Evolutionary conservation across 257 asterid genomes (phyloP).

Genomic region (Misopates orontium): DNA sequence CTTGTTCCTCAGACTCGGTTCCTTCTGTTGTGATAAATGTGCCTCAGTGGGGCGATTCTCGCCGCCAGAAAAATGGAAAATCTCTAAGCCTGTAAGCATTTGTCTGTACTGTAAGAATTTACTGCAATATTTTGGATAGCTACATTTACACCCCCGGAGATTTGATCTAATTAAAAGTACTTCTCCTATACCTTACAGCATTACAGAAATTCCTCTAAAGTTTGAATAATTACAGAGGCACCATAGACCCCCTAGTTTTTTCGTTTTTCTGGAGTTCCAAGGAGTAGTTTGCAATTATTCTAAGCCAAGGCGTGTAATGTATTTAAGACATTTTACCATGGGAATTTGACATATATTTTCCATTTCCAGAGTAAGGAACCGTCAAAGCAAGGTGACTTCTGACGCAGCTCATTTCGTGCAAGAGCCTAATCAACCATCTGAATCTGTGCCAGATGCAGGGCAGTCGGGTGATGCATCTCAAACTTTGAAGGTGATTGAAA

Average conservation of each 20-base stretch:
- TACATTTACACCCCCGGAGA: not conserved
- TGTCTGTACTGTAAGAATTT: not conserved
- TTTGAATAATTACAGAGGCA: not conserved
- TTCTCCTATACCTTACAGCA: too few relatives aligned
- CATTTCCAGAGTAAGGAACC: constrained; percentile 54
- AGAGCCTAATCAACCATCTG: constrained; percentile 47
- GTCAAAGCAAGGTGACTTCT: constrained; percentile 44
- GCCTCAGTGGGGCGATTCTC: constrained; percentile 38
- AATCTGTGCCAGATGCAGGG: constrained; percentile 41
- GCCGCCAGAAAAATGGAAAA: constrained; percentile 46
- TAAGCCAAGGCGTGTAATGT: not conserved
- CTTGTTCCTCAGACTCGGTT: constrained; percentile 87
- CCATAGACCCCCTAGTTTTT: too few relatives aligned
- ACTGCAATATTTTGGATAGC: not conserved
- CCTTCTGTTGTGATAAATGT: constrained; percentile 54
- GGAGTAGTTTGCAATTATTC: too few relatives aligned
- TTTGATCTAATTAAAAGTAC: too few relatives aligned
- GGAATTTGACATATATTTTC: constrained; percentile 22
- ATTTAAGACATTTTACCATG: not conserved
- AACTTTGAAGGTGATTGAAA: constrained; percentile 35
- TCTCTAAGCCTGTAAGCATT: constrained; percentile 56
- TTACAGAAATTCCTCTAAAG: not conserved
- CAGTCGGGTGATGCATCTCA: constrained; percentile 38
- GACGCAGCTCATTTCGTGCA: constrained; percentile 46
- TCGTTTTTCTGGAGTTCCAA: too few relatives aligned